These are phyloP conservation scores for Pythium scleroteichum DNA, from an alignment of 352 stramenopile genomes.

Conservation along the genomic window DNA sequence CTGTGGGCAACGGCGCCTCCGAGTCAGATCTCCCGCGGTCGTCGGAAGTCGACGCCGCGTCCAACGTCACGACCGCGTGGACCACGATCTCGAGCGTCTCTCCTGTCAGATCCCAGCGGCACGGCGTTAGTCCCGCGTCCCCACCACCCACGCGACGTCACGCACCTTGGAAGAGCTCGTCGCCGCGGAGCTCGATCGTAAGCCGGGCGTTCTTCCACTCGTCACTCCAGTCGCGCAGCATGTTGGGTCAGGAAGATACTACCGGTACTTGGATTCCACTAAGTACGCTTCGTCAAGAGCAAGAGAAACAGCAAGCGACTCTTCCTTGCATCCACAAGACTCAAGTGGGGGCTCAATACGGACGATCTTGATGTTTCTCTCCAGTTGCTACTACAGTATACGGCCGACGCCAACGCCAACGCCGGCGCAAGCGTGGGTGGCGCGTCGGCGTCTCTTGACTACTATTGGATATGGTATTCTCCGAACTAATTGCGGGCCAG, in stretches of 20 bases:
- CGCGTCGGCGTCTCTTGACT: constrained; percentile 7
- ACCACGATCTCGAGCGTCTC: constrained; percentile 21
- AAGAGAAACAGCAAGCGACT: too few species aligned
- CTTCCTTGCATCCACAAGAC: neutral
- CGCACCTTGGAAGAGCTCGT: constrained; percentile 68
- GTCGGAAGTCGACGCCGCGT: constrained; percentile 8
- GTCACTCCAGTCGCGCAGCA: constrained; percentile 64
- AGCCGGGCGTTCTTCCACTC: constrained; percentile 64
- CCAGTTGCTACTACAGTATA: constrained; percentile 23
- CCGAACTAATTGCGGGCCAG: too few species aligned
- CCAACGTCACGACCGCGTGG: constrained; percentile 14
- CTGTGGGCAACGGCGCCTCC: neutral
- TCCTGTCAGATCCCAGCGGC: constrained; percentile 1
- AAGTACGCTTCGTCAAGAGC: too few species aligned
- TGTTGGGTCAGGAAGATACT: too few species aligned
- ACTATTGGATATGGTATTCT: constrained; percentile 18
- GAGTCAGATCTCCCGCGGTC: neutral
- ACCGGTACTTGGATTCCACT: too few species aligned
- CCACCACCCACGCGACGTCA: too few species aligned
- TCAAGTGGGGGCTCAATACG: neutral
- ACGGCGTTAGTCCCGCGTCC: neutral
- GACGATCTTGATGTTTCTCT: constrained; percentile 9
- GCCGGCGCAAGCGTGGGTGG: neutral
- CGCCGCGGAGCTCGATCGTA: constrained; percentile 47
- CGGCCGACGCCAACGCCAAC: neutral